These are phyloP conservation scores for Paramecium primaurelia DNA, from an alignment of 73 alveolate species.

Conservation along the genomic window DNA sequence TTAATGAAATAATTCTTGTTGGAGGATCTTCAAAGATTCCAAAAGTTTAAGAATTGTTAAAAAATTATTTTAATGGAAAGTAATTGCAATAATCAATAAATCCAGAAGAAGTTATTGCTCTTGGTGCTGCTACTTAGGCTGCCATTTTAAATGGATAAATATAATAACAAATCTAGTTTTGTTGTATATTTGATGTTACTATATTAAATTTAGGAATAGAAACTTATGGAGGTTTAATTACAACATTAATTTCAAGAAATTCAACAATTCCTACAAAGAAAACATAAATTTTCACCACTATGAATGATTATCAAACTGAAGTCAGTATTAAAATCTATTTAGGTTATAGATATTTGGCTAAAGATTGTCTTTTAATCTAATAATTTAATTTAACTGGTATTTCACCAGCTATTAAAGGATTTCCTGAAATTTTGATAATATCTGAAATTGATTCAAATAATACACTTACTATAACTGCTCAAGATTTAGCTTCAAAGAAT, in stretches of 20 bases:
- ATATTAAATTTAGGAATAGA: slow-evolving; percentile 96
- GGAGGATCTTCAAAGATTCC: slow-evolving; percentile 90
- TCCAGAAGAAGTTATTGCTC: slow-evolving; percentile 82
- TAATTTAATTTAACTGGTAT: slow-evolving; percentile 90
- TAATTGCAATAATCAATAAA: slow-evolving; percentile 85
- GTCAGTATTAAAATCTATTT: slow-evolving; percentile 94
- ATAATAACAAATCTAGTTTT: slow-evolving; percentile 69
- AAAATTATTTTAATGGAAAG: slow-evolving; percentile 91
- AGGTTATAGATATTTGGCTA: slow-evolving; percentile 96
- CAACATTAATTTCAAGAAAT: slow-evolving; percentile 94
- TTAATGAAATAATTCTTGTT: slow-evolving; percentile 78
- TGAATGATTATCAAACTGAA: slow-evolving; percentile 97
- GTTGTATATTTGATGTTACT: slow-evolving; percentile 84
- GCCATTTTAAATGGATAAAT: slow-evolving; percentile 74
- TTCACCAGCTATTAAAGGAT: slow-evolving; percentile 96
- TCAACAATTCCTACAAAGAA: slow-evolving; percentile 95
- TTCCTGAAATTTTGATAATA: slow-evolving; percentile 91
- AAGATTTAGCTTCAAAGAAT: slow-evolving; percentile 96
- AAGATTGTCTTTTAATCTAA: slow-evolving; percentile 94
- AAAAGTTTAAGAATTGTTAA: slow-evolving; percentile 91
- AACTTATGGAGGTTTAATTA: slow-evolving; percentile 99
- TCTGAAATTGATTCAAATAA: slow-evolving; percentile 96
- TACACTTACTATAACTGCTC: slow-evolving; percentile 91
- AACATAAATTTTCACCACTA: slow-evolving; percentile 90
- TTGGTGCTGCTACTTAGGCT: slow-evolving; percentile 79